phyloP scores from a whole-genome alignment of 2,329 filamentous ascomycete genomes.

The Gnomoniopsis sp. region DNA sequence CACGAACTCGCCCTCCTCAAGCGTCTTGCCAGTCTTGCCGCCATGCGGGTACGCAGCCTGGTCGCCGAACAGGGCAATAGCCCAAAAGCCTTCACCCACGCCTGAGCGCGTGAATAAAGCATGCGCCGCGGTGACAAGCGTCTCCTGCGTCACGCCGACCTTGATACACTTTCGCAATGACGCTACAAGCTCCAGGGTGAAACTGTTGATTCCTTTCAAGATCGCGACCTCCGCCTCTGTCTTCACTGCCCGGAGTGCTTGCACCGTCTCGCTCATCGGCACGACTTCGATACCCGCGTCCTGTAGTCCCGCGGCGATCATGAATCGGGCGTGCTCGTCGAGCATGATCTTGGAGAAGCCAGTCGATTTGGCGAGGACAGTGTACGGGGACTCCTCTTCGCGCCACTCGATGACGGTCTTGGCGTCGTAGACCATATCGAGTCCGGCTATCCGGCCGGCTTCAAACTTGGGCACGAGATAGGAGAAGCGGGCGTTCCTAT shows the following conservation, averaged over 20 bases:
- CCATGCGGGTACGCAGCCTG: slow-evolving; percentile 28
- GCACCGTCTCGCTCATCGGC: slow-evolving; percentile 25
- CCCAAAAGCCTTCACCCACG: slow-evolving; percentile 26
- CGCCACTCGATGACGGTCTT: slow-evolving; percentile 25
- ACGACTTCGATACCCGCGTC: slow-evolving; percentile 25
- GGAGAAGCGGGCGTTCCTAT: slow-evolving; percentile 23
- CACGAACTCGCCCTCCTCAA: slow-evolving; percentile 26
- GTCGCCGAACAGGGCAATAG: slow-evolving; percentile 28
- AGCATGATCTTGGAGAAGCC: slow-evolving; percentile 25
- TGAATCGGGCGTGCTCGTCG: slow-evolving; percentile 27
- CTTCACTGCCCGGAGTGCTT: slow-evolving; percentile 26
- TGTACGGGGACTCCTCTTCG: slow-evolving; percentile 26
- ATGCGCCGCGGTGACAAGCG: slow-evolving; percentile 19
- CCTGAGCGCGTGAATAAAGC: slow-evolving; percentile 25
- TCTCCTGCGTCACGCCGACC: slow-evolving; percentile 26
- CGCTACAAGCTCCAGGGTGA: slow-evolving; percentile 26
- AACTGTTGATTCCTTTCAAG: slow-evolving; percentile 25
- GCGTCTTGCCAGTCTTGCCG: slow-evolving; percentile 24
- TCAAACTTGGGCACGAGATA: slow-evolving; percentile 29
- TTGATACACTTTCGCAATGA: slow-evolving; percentile 25
- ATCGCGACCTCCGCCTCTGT: slow-evolving; percentile 26
- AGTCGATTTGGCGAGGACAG: slow-evolving; percentile 21
- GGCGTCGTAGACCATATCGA: slow-evolving; percentile 27
- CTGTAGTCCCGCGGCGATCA: slow-evolving; percentile 28
- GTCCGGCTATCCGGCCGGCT: slow-evolving; percentile 25